Percentiles rank a stretch among this genome's conserved stretches.
These are phyloP conservation scores for Apiotrichum siamense DNA, from an alignment of 1,284 basidiomycete species.

Conservation along the genomic window DNA sequence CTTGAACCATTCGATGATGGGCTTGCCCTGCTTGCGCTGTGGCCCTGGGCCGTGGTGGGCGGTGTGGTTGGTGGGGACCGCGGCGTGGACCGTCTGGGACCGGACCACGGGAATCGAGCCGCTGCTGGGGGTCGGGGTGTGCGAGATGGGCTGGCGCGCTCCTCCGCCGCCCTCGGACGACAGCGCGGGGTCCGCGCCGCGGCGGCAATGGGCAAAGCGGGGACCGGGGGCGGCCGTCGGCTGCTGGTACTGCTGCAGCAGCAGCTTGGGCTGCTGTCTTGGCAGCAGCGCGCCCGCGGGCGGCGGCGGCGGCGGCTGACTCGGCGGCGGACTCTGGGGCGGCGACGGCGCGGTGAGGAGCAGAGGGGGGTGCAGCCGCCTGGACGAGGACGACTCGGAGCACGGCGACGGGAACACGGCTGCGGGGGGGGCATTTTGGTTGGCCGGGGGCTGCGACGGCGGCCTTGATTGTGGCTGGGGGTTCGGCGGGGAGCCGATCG, in stretches of 20 bases:
- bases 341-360: no score
- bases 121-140: neutral
- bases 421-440: no score
- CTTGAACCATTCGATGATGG: constrained; percentile 85
- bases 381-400: no score
- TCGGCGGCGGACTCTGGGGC: no score
- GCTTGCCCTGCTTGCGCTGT: constrained; percentile 50
- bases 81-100: neutral
- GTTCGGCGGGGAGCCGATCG: no score
- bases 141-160: neutral
- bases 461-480: no score
- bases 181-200: neutral
- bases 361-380: no score
- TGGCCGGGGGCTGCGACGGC: no score
- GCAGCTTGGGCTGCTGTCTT: no score
- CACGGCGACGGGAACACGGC: no score
- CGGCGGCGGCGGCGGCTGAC: no score
- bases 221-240: neutral
- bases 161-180: neutral
- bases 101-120: neutral
- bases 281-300: no score
- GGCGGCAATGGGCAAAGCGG: neutral
- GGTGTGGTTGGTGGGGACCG: neutral
- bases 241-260: neutral
- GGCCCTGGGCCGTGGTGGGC: neutral